A percentile compares a stretch with the other conserved stretches of the same genome.
Conservation (phyloP, 148 eudicot species). For the Rhododendron simsii region DNA sequence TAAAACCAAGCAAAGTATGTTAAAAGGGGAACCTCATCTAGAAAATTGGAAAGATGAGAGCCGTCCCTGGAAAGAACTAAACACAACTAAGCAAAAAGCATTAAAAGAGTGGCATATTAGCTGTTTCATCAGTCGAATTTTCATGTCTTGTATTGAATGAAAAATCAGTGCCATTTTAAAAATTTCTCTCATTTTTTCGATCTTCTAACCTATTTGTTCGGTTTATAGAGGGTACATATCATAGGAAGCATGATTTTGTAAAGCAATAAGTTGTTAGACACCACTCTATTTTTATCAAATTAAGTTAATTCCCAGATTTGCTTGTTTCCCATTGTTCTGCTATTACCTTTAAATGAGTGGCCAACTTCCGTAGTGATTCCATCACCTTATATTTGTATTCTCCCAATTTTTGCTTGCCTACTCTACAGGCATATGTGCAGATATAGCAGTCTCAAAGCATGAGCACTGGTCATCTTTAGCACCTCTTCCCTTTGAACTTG, state of each 20-base stretch:
- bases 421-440: conserved; percentile 78
- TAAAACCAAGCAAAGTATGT: not conserved
- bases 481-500: conserved; percentile 97
- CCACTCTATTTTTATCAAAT: not conserved
- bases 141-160: not conserved
- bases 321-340: not conserved
- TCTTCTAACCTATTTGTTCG: not conserved
- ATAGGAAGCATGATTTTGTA: not conserved
- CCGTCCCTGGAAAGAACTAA: not conserved
- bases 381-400: not conserved
- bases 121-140: not conserved
- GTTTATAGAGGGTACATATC: not conserved
- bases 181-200: not conserved
- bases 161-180: not conserved
- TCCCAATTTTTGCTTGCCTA: not conserved
- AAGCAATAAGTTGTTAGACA: not conserved
- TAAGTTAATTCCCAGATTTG: not conserved
- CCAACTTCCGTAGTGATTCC: not conserved
- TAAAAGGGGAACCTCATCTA: not conserved
- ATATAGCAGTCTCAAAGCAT: conserved; percentile 79
- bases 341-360: not conserved
- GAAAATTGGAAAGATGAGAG: not conserved
- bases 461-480: conserved; percentile 95
- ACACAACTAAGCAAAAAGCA: not conserved
- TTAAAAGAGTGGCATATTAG: not conserved